Base-by-base conservation (phyloP, 306 rosid genomes). In the Pterocarpus santalinus region DNA sequence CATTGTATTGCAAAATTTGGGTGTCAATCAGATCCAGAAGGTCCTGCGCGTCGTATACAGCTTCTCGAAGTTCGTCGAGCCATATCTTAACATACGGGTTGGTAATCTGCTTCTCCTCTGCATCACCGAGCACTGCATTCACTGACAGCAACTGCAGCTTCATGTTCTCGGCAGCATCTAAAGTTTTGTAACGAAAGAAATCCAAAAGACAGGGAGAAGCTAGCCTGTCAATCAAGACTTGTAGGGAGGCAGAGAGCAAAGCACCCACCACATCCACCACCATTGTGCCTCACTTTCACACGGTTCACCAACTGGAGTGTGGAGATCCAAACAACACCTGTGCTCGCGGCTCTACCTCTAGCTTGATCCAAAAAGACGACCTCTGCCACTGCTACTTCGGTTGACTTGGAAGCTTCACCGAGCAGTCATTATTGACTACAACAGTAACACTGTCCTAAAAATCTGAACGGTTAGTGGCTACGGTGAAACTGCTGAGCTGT, bases 201-300 rank as follows among this genome's bases (percentile, higher is more conserved):
- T 1, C 22, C 30, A 55, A 8, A 55, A 55, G 61, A 7, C 15
- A 1, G 5, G 28, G 61, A 16, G 28, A n/a, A 55, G 61, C 61
- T 15, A 55, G 28, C 61, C 61, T 53, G 61, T 15, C 61, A n/a
- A 53, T 53, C 12, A 46, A 15, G 30, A 53, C 60, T 53, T 53
- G 60, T 28, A 53, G 8, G 60, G 60, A 53, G 60, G 60, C 60
- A 53, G 60, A 53, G 60, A 53, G 7, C 60, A 53, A 53, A 53
- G 60, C 60, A 53, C 60, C 8, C 8, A 15, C 9, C 28, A n/a
- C 28, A 53, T 53, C 53, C 14, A 47, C 60, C 60, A 53, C 60
- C 60, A 53, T 52, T 52, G 57, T 13, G 4, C 6, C 57, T 52
- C 53, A 22, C 28, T 22, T 22, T 52, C 57, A 52, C 17, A 52